Evolutionary conservation across 495 filamentous ascomycete genomes (phyloP), one percentile per base, ranked within the genome.

Genomic region (Xylaria castorea): DNA sequence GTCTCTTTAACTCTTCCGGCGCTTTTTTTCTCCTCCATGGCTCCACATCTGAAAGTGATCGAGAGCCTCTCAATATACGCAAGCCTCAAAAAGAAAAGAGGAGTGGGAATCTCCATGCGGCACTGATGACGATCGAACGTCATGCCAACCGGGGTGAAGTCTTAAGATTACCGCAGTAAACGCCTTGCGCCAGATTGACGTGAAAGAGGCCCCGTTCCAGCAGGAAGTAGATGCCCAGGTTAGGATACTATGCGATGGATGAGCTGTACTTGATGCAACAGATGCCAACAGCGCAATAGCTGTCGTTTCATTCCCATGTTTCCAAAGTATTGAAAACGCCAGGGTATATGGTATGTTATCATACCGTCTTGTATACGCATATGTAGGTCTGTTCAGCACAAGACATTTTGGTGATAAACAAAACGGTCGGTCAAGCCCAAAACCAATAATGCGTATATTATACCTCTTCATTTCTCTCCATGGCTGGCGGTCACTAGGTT

Each of bases 161-260:
- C 63, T 46, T 61, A 60, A 50, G 32, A 66, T 66, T 72, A 71
- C 63, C 70, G 62, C 63, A 72, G 51, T 72, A 72, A 51, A 72
- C 70, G 70, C 70, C 63, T 51, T 51, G 42, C 27, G 25, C 57
- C 60, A 71, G 60, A 64, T 51, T 63, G 58, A 51, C 30, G 34
- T 57, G 61, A 6, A 30, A 66, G 40, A 44, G 61, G 34, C 61
- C 27, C 38, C 61, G 22, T 51, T 30, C 36, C 22, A 57, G 51
- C 58, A 61, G 32, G 58, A 38, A n/a, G 36, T 69, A 34, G 20
- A 22, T n/a, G 3, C 16, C 57, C 12, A 8, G 11, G 1, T 1
- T 30, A 36, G 27, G 25, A 61, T 32, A 58, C 32, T 55, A 34
- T 65, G 69, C 69, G 46, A 46, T 65, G 50, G 64, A 55, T 65